phyloP scores from a whole-genome alignment of 1,139 yeast genomes.

The Keqinozyma sinolaborantium region DNA sequence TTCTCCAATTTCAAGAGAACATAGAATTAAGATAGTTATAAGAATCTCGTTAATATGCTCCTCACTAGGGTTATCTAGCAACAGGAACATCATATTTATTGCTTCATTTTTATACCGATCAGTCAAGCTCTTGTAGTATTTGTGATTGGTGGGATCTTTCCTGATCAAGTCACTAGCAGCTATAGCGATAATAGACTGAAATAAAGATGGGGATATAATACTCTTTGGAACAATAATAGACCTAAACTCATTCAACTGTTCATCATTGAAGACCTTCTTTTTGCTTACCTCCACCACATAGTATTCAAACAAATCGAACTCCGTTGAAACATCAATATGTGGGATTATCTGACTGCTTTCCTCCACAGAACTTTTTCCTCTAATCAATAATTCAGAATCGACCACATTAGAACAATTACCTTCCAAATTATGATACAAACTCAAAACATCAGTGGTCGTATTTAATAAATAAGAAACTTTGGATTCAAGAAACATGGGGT shows the following conservation, averaged over 20 bases:
- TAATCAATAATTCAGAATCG: too few species aligned
- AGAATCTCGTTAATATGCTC: conserved; percentile 10
- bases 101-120: conserved; percentile 13
- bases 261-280: conserved; percentile 13
- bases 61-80: conserved; percentile 10
- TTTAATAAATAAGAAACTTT: too few species aligned
- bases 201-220: conserved; percentile 10
- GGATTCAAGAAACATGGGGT: too few species aligned
- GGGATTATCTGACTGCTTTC: background rate
- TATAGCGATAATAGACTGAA: conserved; percentile 12
- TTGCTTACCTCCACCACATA: conserved; percentile 12
- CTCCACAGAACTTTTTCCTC: too few species aligned
- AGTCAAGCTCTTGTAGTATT: conserved; percentile 8
- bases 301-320: conserved; percentile 9
- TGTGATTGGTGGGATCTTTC: conserved; percentile 4
- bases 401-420: too few species aligned
- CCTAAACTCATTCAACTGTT: conserved; percentile 12
- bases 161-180: conserved; percentile 14
- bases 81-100: conserved; percentile 10
- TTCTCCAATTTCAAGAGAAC: conserved; percentile 24
- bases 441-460: too few species aligned
- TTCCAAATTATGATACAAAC: too few species aligned
- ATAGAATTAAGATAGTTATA: conserved; percentile 16
- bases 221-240: conserved; percentile 12
- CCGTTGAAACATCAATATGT: background rate